Conservation (phyloP, 768 basidiomycete species). For the Lentinula lateritia region DNA sequence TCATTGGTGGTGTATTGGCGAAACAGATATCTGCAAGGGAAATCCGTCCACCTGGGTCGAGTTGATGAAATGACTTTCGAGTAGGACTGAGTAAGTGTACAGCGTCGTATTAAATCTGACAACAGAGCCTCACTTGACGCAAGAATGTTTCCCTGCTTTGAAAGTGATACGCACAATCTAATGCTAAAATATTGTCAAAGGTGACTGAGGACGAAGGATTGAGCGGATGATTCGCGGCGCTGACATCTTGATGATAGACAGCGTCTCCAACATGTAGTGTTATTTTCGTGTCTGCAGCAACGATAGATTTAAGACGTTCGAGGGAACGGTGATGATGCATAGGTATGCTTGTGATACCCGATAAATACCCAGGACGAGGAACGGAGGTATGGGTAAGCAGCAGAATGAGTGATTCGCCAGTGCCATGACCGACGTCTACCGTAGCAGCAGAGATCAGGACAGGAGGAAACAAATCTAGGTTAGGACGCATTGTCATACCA, state of each 20-base stretch:
- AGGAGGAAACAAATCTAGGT: not conserved
- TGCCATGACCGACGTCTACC: constrained; percentile 64
- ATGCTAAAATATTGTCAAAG: constrained; percentile 50
- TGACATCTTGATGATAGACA: constrained; percentile 26
- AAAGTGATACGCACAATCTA: constrained; percentile 73
- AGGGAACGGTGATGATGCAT: constrained; percentile 42
- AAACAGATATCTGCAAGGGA: constrained; percentile 63
- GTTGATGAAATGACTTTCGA: constrained; percentile 29
- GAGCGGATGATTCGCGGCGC: constrained; percentile 35
- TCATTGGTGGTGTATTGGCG: constrained; percentile 20
- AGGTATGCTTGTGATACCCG: constrained; percentile 53
- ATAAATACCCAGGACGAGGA: constrained; percentile 40
- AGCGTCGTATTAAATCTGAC: not conserved
- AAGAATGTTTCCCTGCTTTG: constrained; percentile 46
- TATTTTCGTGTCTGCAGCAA: constrained; percentile 22
- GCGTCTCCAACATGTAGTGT: constrained; percentile 46
- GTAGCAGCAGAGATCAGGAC: not conserved
- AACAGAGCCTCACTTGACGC: constrained; percentile 24
- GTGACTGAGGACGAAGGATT: constrained; percentile 17
- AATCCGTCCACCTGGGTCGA: constrained; percentile 45
- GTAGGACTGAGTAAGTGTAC: not conserved
- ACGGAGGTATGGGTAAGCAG: constrained; percentile 41
- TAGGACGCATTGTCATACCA: constrained; percentile 28
- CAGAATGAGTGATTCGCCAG: constrained; percentile 59
- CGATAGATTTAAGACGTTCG: constrained; percentile 30